phyloP scores from a whole-genome alignment of 2,329 filamentous ascomycete genomes.

The Aspergillus piperis region DNA sequence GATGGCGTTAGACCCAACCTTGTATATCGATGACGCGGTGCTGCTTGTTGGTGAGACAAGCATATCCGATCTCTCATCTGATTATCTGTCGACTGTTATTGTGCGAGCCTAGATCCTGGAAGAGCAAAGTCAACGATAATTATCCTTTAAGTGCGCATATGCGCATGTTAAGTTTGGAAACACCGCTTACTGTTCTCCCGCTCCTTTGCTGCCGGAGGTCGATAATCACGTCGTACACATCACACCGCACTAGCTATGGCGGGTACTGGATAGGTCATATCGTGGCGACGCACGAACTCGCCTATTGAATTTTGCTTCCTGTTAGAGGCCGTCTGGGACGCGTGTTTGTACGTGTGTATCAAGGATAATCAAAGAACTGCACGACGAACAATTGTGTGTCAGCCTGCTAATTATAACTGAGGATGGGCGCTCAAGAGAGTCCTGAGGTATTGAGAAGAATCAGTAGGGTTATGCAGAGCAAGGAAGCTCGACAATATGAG shows the following conservation, averaged over 20 bases:
- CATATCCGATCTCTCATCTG: not conserved
- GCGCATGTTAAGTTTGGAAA: not conserved
- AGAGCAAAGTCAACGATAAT: not conserved
- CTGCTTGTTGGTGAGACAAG: not conserved
- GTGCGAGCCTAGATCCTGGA: not conserved
- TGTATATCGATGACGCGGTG: not conserved
- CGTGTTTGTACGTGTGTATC: not conserved
- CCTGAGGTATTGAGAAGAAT: not conserved
- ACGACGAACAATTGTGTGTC: not conserved
- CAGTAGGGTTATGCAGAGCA: not conserved
- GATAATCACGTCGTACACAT: not conserved
- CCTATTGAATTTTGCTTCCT: not conserved
- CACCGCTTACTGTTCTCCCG: not conserved
- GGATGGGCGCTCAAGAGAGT: not conserved
- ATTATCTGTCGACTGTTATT: not conserved
- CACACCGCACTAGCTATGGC: not conserved
- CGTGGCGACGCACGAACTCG: not conserved
- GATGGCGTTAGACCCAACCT: not conserved
- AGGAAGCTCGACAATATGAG: too few relatives aligned
- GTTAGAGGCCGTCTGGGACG: not conserved
- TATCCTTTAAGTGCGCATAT: not conserved
- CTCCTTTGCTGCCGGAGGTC: not conserved
- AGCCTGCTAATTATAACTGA: not conserved
- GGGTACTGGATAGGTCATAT: not conserved
- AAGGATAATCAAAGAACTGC: not conserved